Base-by-base conservation (phyloP, 2,329 filamentous ascomycete species). In the Fusarium odoratissimum region DNA sequence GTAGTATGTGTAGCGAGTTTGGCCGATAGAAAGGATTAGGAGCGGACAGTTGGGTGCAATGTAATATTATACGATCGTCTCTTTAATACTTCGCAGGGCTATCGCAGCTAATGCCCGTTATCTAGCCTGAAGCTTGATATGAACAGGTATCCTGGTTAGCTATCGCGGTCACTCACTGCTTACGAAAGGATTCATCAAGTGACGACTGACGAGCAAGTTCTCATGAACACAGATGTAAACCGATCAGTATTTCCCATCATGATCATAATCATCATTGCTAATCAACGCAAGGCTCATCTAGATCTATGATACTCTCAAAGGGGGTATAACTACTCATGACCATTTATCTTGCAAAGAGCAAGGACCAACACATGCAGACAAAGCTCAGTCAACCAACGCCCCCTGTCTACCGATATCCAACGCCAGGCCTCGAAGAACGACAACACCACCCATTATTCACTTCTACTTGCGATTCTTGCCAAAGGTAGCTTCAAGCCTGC, bases 401-500 rank as follows among this genome's bases (percentile, higher is more conserved):
- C 28, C 42, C 44, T 23, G 28, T 49, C 41, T 42, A 25, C 62
- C 48, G 44, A 57, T 60, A 62, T 71, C 23, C 48, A 76, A 76
- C 73, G 73, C 75, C 73, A 70, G 45, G 31, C 49, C 60, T 62
- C 42, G 51, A 58, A 56, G 28, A 46, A 54, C 23, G 19, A 58
- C 12, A 55, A n/a, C 16, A 45, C 37, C n/a, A 41, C 13, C n/a
- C 28, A 60, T 28, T 16, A 16, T 13, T 23, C 51, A 30, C 46
- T 51, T 54, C 71, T 65, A 82, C 69, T 70, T 82, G 51, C 82
- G 79, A 37, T 67, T 76, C 77, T 80, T 84, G 2, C 84, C 81
- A 79, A 83, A 83, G 6, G 78, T 83, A 82, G 78, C 83, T 83
- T 92, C 90, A 19, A 92, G 82, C 79, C 90, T 92, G 67, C 87